These are phyloP conservation scores for Fallopia convolvulus DNA, from an alignment of 148 eudicot genomes.

Conservation along the genomic window DNA sequence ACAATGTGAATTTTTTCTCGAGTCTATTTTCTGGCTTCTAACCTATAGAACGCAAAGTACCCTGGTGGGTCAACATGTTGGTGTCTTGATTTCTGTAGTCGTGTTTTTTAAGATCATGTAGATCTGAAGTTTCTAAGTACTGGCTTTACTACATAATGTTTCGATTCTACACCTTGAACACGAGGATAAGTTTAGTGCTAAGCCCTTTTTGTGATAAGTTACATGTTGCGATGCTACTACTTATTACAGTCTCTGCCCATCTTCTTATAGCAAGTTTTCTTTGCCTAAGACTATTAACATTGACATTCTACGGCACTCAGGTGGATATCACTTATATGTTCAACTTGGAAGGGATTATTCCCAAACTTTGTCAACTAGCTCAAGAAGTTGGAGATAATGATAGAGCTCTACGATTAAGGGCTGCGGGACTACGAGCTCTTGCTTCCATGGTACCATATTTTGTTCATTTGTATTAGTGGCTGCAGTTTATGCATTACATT, in stretches of 20 bases:
- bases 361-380: conserved; percentile 78
- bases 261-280: background rate
- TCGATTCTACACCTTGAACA: background rate
- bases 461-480: background rate
- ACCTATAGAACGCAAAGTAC: background rate
- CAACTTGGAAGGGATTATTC: conserved; percentile 81
- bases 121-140: background rate
- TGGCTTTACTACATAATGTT: background rate
- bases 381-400: conserved; percentile 83
- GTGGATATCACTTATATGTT: conserved; percentile 73
- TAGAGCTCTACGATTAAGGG: conserved; percentile 51
- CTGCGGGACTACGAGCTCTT: conserved; percentile 79
- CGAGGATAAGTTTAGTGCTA: conserved; percentile 3
- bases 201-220: background rate
- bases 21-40: conserved; percentile 3
- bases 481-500: no score
- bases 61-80: background rate
- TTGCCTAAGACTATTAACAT: background rate
- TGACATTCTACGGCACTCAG: conserved; percentile 26
- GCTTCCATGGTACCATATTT: conserved; percentile 55
- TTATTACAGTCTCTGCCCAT: background rate
- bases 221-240: background rate
- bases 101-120: background rate
- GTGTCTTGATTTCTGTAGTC: background rate
- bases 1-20: background rate